Conservation (phyloP, 1,284 basidiomycete genomes). For the Ustilago trichophora region DNA sequence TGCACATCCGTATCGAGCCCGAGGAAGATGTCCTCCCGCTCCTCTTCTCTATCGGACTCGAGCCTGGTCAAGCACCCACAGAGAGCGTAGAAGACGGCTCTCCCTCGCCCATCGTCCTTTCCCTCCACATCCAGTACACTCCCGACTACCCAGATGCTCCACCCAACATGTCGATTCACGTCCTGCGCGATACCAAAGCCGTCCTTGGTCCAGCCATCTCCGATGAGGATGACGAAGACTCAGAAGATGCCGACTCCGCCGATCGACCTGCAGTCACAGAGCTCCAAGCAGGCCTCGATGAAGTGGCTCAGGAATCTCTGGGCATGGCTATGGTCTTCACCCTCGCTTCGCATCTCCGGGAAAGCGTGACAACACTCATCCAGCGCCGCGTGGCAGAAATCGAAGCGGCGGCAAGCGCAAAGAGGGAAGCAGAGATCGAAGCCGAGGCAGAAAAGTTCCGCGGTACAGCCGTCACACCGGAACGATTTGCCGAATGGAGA, state of each 20-base stretch:
- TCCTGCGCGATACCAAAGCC: slow-evolving; percentile 69
- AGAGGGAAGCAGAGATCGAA: slow-evolving; percentile 77
- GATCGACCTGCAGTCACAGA: slow-evolving; percentile 24
- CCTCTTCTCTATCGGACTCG: slow-evolving; percentile 17
- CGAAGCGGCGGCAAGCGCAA: slow-evolving; percentile 72
- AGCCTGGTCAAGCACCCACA: slow-evolving; percentile 28
- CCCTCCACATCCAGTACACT: slow-evolving; percentile 77
- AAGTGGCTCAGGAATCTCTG: slow-evolving; percentile 82
- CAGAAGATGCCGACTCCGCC: background rate
- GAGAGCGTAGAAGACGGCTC: slow-evolving; percentile 40
- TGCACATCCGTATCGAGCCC: slow-evolving; percentile 87
- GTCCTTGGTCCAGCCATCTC: slow-evolving; percentile 33
- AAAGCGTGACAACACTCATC: slow-evolving; percentile 73
- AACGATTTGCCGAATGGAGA: slow-evolving; percentile 84
- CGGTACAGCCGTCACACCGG: slow-evolving; percentile 86
- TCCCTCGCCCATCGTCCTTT: slow-evolving; percentile 75
- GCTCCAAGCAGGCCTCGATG: slow-evolving; percentile 70
- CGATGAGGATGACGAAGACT: slow-evolving; percentile 17
- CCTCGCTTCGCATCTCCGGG: slow-evolving; percentile 84
- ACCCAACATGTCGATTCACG: slow-evolving; percentile 78
- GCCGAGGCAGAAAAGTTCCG: slow-evolving; percentile 86
- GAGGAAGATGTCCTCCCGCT: slow-evolving; percentile 76
- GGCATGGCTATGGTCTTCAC: slow-evolving; percentile 99
- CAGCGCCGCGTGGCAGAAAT: slow-evolving; percentile 72
- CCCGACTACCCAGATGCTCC: slow-evolving; percentile 78